A percentile compares a stretch with the other conserved stretches of the same genome.
Evolutionary conservation across 495 filamentous ascomycete species (phyloP).

Genomic region (Penicillium ochrochloron): DNA sequence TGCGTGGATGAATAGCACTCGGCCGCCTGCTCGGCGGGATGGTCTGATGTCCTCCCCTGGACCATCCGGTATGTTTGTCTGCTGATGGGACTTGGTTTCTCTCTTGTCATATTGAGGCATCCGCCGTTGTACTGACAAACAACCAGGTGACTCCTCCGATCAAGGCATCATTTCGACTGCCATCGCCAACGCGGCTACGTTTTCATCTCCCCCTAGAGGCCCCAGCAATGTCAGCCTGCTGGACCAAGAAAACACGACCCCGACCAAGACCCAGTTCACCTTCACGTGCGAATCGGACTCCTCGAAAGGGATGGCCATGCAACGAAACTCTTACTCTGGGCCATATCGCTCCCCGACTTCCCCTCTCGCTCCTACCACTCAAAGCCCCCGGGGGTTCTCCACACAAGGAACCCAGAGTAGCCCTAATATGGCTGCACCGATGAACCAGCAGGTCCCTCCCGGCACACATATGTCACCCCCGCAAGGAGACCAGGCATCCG

Average conservation of each 20-base stretch:
- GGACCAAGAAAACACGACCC: conserved; percentile 66
- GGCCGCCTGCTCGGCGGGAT: conserved; percentile 44
- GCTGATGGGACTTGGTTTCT: neutral
- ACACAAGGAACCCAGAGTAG: conserved; percentile 69
- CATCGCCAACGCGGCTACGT: conserved; percentile 85
- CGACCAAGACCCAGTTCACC: conserved; percentile 82
- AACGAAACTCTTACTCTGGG: conserved; percentile 42
- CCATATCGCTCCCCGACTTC: conserved; percentile 43
- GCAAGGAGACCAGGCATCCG: conserved; percentile 41
- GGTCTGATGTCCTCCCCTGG: conserved; percentile 45
- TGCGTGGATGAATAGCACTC: conserved; percentile 41
- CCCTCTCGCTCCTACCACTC: conserved; percentile 31
- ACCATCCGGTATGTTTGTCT: conserved; percentile 38
- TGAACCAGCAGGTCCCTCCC: conserved; percentile 34
- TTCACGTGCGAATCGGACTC: conserved; percentile 86
- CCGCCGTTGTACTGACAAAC: conserved; percentile 15
- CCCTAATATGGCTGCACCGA: conserved; percentile 51
- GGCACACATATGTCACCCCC: conserved; percentile 42
- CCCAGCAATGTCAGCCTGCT: conserved; percentile 78
- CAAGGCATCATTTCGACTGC: conserved; percentile 85
- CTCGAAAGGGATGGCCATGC: conserved; percentile 63
- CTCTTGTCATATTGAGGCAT: neutral
- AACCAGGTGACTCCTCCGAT: conserved; percentile 49
- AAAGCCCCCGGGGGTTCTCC: conserved; percentile 47
- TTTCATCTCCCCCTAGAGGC: conserved; percentile 61